These are phyloP conservation scores for Rhinocladiella mackenziei DNA, from an alignment of 2,329 filamentous ascomycete species.

Conservation along the genomic window DNA sequence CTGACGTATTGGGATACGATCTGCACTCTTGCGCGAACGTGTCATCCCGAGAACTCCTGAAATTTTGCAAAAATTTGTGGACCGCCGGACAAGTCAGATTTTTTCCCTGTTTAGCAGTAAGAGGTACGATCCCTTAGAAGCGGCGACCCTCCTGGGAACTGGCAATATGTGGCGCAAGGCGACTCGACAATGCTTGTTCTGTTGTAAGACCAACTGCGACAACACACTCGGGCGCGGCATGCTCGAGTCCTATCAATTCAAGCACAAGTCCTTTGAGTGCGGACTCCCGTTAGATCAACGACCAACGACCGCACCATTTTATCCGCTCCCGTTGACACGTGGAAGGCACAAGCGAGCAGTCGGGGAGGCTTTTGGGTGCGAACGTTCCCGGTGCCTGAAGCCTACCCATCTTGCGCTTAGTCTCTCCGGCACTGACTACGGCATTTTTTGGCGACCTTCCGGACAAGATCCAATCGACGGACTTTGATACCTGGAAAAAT, in stretches of 20 bases:
- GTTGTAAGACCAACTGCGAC: slow-evolving; percentile 2
- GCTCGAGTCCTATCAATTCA: slow-evolving; percentile 1
- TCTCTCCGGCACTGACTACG: slow-evolving; percentile 15
- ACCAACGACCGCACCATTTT: background rate
- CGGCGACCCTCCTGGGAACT: background rate
- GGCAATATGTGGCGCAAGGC: slow-evolving; percentile 4
- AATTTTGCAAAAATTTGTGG: slow-evolving; percentile 11
- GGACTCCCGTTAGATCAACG: background rate
- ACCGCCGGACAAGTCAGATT: slow-evolving; percentile 1
- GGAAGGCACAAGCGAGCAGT: slow-evolving; percentile 21
- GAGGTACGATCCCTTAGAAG: background rate
- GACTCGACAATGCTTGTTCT: slow-evolving; percentile 5
- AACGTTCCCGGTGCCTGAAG: slow-evolving; percentile 25
- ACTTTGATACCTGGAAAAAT: slow-evolving; percentile 27
- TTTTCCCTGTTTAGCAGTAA: background rate
- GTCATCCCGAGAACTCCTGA: slow-evolving; percentile 15
- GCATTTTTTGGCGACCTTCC: slow-evolving; percentile 15
- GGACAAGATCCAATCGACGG: slow-evolving; percentile 23
- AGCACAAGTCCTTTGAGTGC: too few species aligned
- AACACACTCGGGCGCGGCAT: background rate
- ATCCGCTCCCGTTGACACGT: slow-evolving; percentile 19
- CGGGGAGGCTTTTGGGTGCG: slow-evolving; percentile 19
- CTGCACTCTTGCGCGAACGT: slow-evolving; percentile 18
- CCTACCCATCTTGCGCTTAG: slow-evolving; percentile 25
- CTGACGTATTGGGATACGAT: slow-evolving; percentile 22